phyloP scores from a whole-genome alignment of 2,329 filamentous ascomycete genomes.

The Ascochyta fabae region DNA sequence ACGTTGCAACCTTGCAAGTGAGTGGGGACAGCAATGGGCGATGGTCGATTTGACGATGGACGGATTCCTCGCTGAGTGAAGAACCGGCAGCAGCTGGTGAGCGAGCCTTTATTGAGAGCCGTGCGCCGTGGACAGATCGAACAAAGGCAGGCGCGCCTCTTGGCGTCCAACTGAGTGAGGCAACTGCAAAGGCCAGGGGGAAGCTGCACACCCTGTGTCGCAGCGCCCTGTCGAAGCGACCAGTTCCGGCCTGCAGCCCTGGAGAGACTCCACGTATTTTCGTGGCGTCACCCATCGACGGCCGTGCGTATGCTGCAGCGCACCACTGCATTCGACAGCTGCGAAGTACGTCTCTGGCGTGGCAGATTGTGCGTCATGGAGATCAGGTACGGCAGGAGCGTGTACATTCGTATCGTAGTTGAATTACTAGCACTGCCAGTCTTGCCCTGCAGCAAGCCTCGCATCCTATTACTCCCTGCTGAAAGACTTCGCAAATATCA shows the following conservation, averaged over 20 bases:
- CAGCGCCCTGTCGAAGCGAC: conserved; percentile 6
- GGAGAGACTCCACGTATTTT: conserved; percentile 3
- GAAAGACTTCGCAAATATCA: conserved; percentile 25
- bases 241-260: not conserved
- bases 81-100: conserved; percentile 1
- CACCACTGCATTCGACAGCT: not conserved
- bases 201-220: not conserved
- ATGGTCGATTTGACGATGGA: not conserved
- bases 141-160: conserved; percentile 17
- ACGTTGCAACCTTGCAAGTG: conserved; percentile 27
- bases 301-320: not conserved
- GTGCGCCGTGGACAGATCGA: conserved; percentile 11
- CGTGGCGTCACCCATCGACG: not conserved
- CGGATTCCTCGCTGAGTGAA: not conserved
- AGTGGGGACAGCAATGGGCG: conserved; percentile 24
- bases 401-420: conserved; percentile 1
- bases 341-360: not conserved
- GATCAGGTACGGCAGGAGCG: not conserved
- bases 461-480: conserved; percentile 26
- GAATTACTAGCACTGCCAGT: conserved; percentile 15
- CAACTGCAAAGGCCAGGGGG: conserved; percentile 14
- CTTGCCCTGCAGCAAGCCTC: not conserved
- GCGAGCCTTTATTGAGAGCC: conserved; percentile 8
- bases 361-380: not conserved
- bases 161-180: conserved; percentile 12